Base-by-base conservation (phyloP, 2,329 filamentous ascomycete genomes). In the Pseudogymnoascus sp. region DNA sequence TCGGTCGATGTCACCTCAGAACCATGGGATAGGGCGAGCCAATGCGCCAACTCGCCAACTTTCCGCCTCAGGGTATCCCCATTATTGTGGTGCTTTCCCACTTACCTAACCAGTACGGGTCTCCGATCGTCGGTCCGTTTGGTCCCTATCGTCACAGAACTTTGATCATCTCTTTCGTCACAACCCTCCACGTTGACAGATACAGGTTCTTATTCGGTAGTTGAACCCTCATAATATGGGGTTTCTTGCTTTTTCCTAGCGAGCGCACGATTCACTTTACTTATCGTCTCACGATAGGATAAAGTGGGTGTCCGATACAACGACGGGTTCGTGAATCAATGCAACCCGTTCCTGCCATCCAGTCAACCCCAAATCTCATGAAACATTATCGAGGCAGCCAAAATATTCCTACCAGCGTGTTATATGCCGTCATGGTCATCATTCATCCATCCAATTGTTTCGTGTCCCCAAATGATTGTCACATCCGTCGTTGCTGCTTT, bases 381-480 rank as follows among this genome's bases (percentile, higher is more conserved):
- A 56, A 56, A 56, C 50, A 56, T 56, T 33, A 56, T 56, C 28
- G n/a, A 56, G 50, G 28, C 28, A 33, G 14, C n/a, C 50, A 10
- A 56, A 56, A 56, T 56, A 56, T 56, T 56, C 50, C 28, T 33
- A 21, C 28, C n/a, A 33, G n/a, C 50, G 50, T 53, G 47, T 56
- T 33, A 56, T 56, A 56, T 56, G 50, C 50, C 50, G 50, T 56
- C 50, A 33, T 56, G 28, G 21, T 33, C 25, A 56, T 33, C 50
- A 33, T 21, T 28, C 47, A 53, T 18, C 50, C 47, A 53, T 18
- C 50, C 50, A 33, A 56, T 56, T 56, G 50, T 56, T 56, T 56
- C 50, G 50, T 56, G 50, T 56, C 28, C 50, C 50, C 47, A 56
- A 56, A 56, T 56, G 50, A 33, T 56, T 33, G 50, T 56, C 50